These are phyloP conservation scores for Hymenoscyphus occultus DNA, from an alignment of 2,329 filamentous ascomycete species.

Conservation along the genomic window DNA sequence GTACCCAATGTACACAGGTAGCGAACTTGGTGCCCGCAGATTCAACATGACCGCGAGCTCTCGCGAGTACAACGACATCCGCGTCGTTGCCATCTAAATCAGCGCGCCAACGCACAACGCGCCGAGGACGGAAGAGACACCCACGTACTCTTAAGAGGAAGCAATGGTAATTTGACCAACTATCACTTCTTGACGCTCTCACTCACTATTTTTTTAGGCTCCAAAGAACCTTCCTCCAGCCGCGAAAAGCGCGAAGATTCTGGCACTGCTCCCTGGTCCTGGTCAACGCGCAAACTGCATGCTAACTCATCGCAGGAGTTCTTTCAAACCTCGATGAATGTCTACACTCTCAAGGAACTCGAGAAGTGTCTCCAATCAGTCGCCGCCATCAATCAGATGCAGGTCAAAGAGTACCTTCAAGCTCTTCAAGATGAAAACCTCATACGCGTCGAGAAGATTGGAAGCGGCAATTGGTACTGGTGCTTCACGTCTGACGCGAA, in stretches of 20 bases:
- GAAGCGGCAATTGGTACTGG: slow-evolving; percentile 72
- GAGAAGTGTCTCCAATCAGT: slow-evolving; percentile 61
- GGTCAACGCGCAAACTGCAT: too few relatives aligned
- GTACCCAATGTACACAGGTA: neutral
- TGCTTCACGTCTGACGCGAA: slow-evolving; percentile 56
- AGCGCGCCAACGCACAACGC: neutral
- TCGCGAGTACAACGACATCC: neutral
- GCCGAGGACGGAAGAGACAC: neutral
- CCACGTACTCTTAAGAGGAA: neutral
- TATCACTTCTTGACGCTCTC: neutral
- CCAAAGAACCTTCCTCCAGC: slow-evolving; percentile 56
- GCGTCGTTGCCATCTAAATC: neutral
- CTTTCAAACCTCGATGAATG: slow-evolving; percentile 57
- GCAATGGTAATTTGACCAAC: neutral
- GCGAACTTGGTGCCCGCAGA: neutral
- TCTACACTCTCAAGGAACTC: slow-evolving; percentile 65
- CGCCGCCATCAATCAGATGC: slow-evolving; percentile 62
- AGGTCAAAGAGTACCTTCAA: slow-evolving; percentile 66
- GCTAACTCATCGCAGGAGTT: slow-evolving; percentile 38
- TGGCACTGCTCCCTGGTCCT: too few relatives aligned
- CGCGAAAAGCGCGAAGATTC: slow-evolving; percentile 42
- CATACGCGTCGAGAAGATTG: slow-evolving; percentile 66
- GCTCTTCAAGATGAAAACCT: slow-evolving; percentile 58
- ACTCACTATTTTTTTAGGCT: slow-evolving; percentile 32
- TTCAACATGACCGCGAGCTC: neutral